A percentile compares a stretch with the other conserved stretches of the same genome.
These are phyloP conservation scores for Entelexis paramagnoliae DNA, from an alignment of 1,139 yeast species.

Conservation along the genomic window DNA sequence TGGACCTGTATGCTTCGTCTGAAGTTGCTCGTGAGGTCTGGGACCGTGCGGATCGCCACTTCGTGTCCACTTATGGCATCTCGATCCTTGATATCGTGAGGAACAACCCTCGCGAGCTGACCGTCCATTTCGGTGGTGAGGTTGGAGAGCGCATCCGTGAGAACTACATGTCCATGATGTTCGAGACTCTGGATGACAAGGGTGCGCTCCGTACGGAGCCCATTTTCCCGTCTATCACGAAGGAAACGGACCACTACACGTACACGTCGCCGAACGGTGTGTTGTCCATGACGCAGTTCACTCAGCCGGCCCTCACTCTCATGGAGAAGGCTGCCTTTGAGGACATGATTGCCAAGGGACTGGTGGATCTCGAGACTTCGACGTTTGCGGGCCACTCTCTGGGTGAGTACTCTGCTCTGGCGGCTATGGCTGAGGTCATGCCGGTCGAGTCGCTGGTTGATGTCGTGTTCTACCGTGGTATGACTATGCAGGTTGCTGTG, in stretches of 20 bases:
- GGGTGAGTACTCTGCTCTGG: constrained; percentile 96
- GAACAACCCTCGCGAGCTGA: constrained; percentile 90
- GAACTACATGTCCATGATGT: constrained; percentile 93
- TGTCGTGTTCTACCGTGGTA: constrained; percentile 98
- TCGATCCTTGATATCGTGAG: constrained; percentile 90
- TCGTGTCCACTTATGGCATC: constrained; percentile 89
- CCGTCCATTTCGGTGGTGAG: constrained; percentile 96
- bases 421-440: constrained; percentile 97
- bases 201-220: constrained; percentile 83
- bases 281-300: constrained; percentile 94
- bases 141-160: constrained; percentile 92
- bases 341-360: constrained; percentile 91
- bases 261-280: constrained; percentile 91
- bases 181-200: constrained; percentile 81
- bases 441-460: constrained; percentile 96
- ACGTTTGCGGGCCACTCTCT: constrained; percentile 98
- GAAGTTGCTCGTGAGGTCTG: constrained; percentile 91
- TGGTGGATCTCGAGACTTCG: constrained; percentile 74
- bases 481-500: constrained; percentile 99
- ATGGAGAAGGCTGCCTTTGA: constrained; percentile 99
- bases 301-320: constrained; percentile 96
- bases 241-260: constrained; percentile 70
- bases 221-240: constrained; percentile 85
- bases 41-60: constrained; percentile 95
- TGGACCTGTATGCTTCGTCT: constrained; percentile 88